Evolutionary conservation across 2,329 filamentous ascomycete species (phyloP), one percentile per base, ranked within the genome.

Genomic region (Seiridium unicorne): DNA sequence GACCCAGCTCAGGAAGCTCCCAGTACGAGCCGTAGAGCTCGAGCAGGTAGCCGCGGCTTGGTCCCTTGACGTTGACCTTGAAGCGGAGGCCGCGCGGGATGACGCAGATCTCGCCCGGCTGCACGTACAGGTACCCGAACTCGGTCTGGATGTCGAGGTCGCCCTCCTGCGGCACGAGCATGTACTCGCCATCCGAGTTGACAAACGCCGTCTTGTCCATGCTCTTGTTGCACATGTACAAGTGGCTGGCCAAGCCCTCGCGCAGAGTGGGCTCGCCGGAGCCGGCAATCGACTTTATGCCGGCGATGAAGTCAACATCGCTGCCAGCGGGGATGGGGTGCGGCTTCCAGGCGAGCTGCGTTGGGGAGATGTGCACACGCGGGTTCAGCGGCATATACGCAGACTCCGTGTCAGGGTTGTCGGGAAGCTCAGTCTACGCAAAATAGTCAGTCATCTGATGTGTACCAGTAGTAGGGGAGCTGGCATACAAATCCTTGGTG

Each of bases 131-230:
- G 34, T 79, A 80, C 4, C 88, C 88, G 13, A 90, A 80, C 68
- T 90, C 88, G 2, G 88, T 90, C 68, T 88, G 86, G 51, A 90
- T 86, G 64, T 90, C 84, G 2, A 91, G 77, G 0, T 82, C 77
- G 10, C 88, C 88, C 63, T 87, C 81, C 61, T 90, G 88, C 0
- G 83, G 85, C 3, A 90, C 79, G 51, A 90, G 87, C 57, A 90
- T 75, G 62, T 88, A 82, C 69, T 90, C 88, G 13, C 88, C 88
- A 61, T 91, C 88, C 1, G 85, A 84, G 65, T 82, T 83, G 64
- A 76, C 79, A 59, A 82, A 83, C 0, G 82, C 81, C 9, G 74
- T 69, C 3, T 75, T 74, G 2, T 73, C 69, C 82, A 84, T 84
- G 64, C 68, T 74, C 6, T 72, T 71, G 59, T 80, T 82, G 59